phyloP scores from a whole-genome alignment of 2,329 filamentous ascomycete genomes.

The Monilinia aucupariae region DNA sequence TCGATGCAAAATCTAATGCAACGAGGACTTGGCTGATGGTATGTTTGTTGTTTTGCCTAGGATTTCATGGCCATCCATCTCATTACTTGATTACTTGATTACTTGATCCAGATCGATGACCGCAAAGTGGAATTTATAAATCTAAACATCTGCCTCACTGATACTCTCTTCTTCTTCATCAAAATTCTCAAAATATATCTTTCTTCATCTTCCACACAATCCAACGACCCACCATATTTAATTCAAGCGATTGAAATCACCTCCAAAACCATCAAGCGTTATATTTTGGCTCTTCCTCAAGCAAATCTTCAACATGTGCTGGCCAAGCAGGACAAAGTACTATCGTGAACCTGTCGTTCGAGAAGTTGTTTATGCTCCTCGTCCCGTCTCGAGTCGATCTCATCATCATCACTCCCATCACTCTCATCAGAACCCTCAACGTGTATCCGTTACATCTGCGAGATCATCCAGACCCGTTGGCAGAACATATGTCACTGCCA shows the following conservation, averaged over 20 bases:
- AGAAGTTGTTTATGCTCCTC: constrained; percentile 4
- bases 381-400: neutral
- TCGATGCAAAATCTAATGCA: neutral
- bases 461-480: neutral
- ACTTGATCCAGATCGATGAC: neutral
- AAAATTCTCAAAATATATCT: neutral
- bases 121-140: neutral
- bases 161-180: neutral
- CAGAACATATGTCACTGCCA: neutral
- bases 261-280: neutral
- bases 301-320: neutral
- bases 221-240: too few species aligned
- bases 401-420: constrained; percentile 2
- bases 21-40: constrained; percentile 5
- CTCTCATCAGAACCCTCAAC: constrained; percentile 2
- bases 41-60: neutral
- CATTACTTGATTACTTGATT: neutral
- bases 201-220: neutral
- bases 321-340: constrained; percentile 3
- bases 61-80: neutral
- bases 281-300: neutral
- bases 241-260: neutral
- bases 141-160: neutral
- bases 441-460: neutral
- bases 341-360: constrained; percentile 7